Evolutionary conservation across 2,329 filamentous ascomycete genomes (phyloP), one percentile per base, ranked within the genome.

Genomic region (Sporothrix globosa): DNA sequence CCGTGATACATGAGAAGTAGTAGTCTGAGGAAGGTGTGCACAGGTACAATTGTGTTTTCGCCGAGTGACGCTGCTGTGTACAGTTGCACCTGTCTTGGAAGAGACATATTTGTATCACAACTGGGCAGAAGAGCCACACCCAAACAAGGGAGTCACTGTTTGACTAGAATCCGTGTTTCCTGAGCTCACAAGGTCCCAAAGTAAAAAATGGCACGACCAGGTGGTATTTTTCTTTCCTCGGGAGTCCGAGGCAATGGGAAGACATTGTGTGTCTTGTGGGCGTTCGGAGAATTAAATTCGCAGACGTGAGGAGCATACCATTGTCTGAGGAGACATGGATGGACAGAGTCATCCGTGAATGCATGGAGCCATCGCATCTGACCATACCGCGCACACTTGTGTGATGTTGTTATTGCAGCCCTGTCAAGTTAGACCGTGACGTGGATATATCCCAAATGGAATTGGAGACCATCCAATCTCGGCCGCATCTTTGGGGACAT

Each of bases 211-310:
- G 14, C 39, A 13, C 19, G 27, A 39, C 58, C 21, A 21, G 5
- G n/a, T 24, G n/a, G n/a, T 58, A 19, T 19, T 27, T 44, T 14
- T 61, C 34, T n/a, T 44, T n/a, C 30, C 54, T 39, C 30, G 5
- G 41, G 41, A 44, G 11, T 14, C 41, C 14, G 13, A 34, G 56
- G 34, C 30, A 27, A 17, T 44, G 58, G 39, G 39, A 46, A 9
- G n/a, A 46, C 58, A 63, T 21, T 39, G 54, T 63, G 58, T 50
- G 21, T 63, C 34, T 63, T 63, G 58, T 63, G 58, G 58, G 39
- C 58, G 41, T 46, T 63, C 58, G 58, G 58, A 63, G 58, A 63
- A 63, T 34, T 34, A 61, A n/a, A 11, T n/a, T 61, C 3, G 30
- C 39, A 61, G 58, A 61, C 58, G 58, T 14, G 39, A 44, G 2